Base-by-base conservation (phyloP, 1,284 basidiomycete species). In the Pisolithus thermaeus region DNA sequence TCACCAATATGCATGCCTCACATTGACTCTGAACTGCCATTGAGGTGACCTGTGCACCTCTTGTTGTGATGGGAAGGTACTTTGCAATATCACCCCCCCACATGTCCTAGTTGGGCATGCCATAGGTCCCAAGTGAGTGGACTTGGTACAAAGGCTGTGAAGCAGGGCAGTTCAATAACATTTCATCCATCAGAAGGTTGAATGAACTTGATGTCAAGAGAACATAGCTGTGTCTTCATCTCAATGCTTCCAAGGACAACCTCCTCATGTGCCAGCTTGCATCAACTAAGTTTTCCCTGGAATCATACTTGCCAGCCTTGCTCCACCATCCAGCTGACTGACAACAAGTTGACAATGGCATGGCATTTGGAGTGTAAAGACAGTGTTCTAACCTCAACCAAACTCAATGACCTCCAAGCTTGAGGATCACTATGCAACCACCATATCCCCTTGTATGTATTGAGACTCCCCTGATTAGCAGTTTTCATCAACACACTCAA, bases 271-370 rank as follows among this genome's bases (percentile, higher is more conserved):
- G 37, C 7, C 3, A 39, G 11, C 7, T 39, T 16, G 16, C 37
- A 39, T 7, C 3, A 16, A n/a, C 7, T n/a, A 16, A 16, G 16
- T n/a, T 16, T 16, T 16, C 37, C 16, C 37, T 14, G 20, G 20
- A 39, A n/a, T 39, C 7, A 3, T 7, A 39, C 25, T 2, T 27
- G 14, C 16, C 50, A 50, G 23, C 47, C 12, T 14, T 50, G 32
- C 3, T 5, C 36, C 14, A 50, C 22, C 50, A 51, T 50, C 28
- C 12, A 25, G 16, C 47, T 35, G 6, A 51, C 36, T 7, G 35
- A 50, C 20, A 51, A 14, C 8, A 49, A 16, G 12, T 49, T 51
- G 48, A 51, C 7, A n/a, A n/a, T n/a, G n/a, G n/a, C n/a, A 40
- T 38, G 22, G 36, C 20, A 4, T 20, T 25, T 7, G 47, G 50